These are phyloP conservation scores for Drechslerella dactyloides DNA, from an alignment of 2,329 filamentous ascomycete species.

Conservation along the genomic window DNA sequence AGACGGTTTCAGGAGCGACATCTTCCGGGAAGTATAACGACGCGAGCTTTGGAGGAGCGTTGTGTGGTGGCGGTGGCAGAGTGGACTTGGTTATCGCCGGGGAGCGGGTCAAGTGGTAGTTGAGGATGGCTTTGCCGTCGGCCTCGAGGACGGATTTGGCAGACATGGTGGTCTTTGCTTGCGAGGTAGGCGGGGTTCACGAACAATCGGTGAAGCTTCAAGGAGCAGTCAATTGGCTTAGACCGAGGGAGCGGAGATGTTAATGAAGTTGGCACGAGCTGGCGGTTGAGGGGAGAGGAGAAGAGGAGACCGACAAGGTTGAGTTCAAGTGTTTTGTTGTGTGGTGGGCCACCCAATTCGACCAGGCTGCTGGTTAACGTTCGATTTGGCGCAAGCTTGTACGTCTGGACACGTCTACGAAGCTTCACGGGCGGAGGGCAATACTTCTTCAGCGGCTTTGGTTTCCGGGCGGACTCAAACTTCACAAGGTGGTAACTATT, in stretches of 20 bases:
- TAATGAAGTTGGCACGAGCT: conserved; percentile 24
- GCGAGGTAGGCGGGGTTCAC: conserved; percentile 54
- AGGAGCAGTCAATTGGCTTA: conserved; percentile 52
- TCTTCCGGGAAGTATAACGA: conserved; percentile 91
- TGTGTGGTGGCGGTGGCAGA: conserved; percentile 84
- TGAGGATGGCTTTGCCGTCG: conserved; percentile 99
- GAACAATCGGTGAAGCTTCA: conserved; percentile 53
- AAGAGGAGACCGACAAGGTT: conserved; percentile 51
- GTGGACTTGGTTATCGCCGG: conserved; percentile 97
- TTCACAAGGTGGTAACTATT: background rate
- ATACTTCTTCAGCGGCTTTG: no score
- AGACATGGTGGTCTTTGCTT: conserved; percentile 70
- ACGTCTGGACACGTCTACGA: conserved; percentile 18
- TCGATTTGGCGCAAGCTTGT: conserved; percentile 9
- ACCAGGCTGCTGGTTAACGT: conserved; percentile 9
- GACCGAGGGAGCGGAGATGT: conserved; percentile 52
- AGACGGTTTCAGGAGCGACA: conserved; percentile 78
- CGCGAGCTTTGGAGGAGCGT: conserved; percentile 86
- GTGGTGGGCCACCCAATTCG: conserved; percentile 22
- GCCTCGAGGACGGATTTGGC: conserved; percentile 98
- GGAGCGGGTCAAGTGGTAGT: conserved; percentile 99
- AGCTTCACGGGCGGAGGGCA: background rate
- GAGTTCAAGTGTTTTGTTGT: conserved; percentile 46
- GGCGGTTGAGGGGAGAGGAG: conserved; percentile 49
- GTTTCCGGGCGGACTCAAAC: no score